phyloP scores from a whole-genome alignment of 2,329 filamentous ascomycete species.

The Exophiala aquamarina region DNA sequence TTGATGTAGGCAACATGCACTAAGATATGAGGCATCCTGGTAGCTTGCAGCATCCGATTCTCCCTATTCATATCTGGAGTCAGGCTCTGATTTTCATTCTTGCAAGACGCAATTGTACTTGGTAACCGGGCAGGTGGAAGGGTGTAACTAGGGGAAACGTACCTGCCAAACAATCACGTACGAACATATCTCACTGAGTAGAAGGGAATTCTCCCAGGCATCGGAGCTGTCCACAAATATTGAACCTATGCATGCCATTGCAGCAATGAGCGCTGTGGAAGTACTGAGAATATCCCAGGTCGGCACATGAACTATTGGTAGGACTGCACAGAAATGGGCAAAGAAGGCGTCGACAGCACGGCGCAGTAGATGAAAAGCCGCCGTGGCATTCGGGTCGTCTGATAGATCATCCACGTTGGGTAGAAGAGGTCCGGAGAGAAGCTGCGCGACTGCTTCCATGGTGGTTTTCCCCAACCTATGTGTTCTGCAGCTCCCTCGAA shows the following conservation, averaged over 20 bases:
- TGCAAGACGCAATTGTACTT: neutral
- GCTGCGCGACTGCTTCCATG: constrained; percentile 15
- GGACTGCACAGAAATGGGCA: constrained; percentile 17
- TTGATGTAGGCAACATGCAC: constrained; percentile 15
- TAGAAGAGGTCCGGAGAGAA: constrained; percentile 15
- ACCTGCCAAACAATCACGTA: constrained; percentile 23
- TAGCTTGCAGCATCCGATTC: constrained; percentile 20
- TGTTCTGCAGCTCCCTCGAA: constrained; percentile 18
- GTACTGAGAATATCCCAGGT: constrained; percentile 19
- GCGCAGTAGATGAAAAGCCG: constrained; percentile 18
- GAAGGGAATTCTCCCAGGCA: constrained; percentile 19
- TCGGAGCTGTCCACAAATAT: constrained; percentile 22
- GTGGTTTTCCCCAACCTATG: constrained; percentile 11
- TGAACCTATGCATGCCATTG: constrained; percentile 23
- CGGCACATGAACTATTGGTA: constrained; percentile 20
- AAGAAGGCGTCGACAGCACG: constrained; percentile 22
- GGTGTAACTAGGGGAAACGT: neutral
- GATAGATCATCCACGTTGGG: constrained; percentile 12
- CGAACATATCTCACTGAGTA: constrained; percentile 21
- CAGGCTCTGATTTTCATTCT: neutral
- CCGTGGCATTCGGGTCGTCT: constrained; percentile 15
- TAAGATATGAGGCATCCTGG: constrained; percentile 15
- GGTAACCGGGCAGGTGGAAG: too few species aligned
- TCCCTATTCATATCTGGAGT: constrained; percentile 6
- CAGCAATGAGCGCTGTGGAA: constrained; percentile 19